Conservation (phyloP, 371 early-diverging fungal genomes). For the Mucor racemosus region DNA sequence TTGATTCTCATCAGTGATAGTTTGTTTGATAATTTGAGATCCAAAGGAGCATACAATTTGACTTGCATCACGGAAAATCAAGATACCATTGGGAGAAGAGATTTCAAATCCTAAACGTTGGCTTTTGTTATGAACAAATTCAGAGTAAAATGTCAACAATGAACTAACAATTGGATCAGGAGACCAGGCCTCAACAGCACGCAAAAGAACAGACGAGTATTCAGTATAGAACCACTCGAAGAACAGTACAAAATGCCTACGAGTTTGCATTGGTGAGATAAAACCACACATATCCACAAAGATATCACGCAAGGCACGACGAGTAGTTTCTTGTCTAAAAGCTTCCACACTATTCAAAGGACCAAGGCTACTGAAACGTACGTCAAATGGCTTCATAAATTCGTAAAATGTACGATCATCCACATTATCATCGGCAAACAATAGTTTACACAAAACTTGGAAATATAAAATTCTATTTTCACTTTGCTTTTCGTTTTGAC, state of each 20-base stretch:
- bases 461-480: constrained; percentile 74
- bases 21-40: constrained; percentile 38
- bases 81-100: constrained; percentile 85
- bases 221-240: constrained; percentile 87
- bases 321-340: constrained; percentile 47
- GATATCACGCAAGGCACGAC: constrained; percentile 61
- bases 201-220: constrained; percentile 66
- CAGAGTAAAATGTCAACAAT: constrained; percentile 76
- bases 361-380: constrained; percentile 51
- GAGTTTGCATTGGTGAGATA: constrained; percentile 67
- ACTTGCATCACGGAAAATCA: constrained; percentile 90
- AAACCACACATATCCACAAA: constrained; percentile 87
- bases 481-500: constrained; percentile 49
- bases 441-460: constrained; percentile 71
- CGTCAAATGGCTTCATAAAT: constrained; percentile 75
- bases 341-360: constrained; percentile 37
- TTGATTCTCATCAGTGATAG: constrained; percentile 29
- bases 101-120: constrained; percentile 86
- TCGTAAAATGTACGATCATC: constrained; percentile 65
- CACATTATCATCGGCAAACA: constrained; percentile 74
- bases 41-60: constrained; percentile 59
- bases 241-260: constrained; percentile 70
- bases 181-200: constrained; percentile 73
- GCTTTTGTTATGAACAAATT: constrained; percentile 81
- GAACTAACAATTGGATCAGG: constrained; percentile 71